A percentile compares a stretch with the other conserved stretches of the same genome.
These are phyloP conservation scores for Aphanomyces stellatus DNA, from an alignment of 352 stramenopile species.

Conservation along the genomic window DNA sequence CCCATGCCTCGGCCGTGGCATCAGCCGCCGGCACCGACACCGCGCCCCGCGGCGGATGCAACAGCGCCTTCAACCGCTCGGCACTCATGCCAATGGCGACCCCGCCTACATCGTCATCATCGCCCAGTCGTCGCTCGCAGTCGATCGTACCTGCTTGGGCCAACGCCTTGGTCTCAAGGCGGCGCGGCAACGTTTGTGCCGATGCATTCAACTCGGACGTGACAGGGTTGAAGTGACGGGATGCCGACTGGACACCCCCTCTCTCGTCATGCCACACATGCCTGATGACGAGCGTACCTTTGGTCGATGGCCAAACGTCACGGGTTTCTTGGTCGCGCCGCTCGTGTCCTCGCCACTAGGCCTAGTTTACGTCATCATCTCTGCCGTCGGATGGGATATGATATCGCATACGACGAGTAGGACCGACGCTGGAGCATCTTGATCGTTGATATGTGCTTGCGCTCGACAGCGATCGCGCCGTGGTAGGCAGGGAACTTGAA, in stretches of 20 bases:
- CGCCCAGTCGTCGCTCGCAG: background rate
- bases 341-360: background rate
- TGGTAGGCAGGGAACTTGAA: conserved; percentile 55
- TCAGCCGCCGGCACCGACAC: background rate
- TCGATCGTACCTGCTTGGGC: background rate
- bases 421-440: conserved; percentile 21
- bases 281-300: too few species aligned
- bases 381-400: too few species aligned
- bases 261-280: too few species aligned
- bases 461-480: conserved; percentile 44
- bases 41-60: background rate
- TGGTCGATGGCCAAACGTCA: conserved; percentile 68
- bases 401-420: too few species aligned
- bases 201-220: conserved; percentile 26
- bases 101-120: background rate
- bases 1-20: background rate
- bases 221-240: conserved; percentile 59
- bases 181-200: background rate
- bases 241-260: conserved; percentile 56
- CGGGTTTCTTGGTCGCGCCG: conserved; percentile 28
- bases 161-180: background rate
- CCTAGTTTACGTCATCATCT: too few species aligned
- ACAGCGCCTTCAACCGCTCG: background rate
- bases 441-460: conserved; percentile 44
- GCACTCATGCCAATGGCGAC: conserved; percentile 9